phyloP scores from a whole-genome alignment of 495 filamentous ascomycete genomes.

The Lophiotrema nucula region DNA sequence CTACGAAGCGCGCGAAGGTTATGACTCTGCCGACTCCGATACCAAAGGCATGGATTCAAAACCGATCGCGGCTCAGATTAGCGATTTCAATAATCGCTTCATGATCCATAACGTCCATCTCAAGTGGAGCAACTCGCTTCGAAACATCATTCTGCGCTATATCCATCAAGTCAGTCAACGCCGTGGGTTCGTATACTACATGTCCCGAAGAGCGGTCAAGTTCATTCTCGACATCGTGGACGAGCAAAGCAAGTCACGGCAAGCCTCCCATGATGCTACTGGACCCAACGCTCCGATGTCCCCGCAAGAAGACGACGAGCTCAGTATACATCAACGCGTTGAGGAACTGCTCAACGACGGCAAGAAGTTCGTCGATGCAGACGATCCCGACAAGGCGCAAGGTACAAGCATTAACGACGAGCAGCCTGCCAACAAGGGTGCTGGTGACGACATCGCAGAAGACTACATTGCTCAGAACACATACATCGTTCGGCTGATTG shows the following conservation, averaged over 20 bases:
- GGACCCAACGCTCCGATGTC: slow-evolving; percentile 14
- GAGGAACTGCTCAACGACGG: slow-evolving; percentile 82
- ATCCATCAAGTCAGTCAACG: slow-evolving; percentile 96
- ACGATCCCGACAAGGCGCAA: slow-evolving; percentile 50
- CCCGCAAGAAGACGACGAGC: slow-evolving; percentile 54
- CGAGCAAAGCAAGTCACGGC: slow-evolving; percentile 71
- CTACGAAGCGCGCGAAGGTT: slow-evolving; percentile 51
- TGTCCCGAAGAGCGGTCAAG: slow-evolving; percentile 92
- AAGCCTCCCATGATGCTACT: slow-evolving; percentile 29
- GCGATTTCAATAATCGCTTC: slow-evolving; percentile 97
- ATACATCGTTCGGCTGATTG: slow-evolving; percentile 91
- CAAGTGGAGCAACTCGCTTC: slow-evolving; percentile 95
- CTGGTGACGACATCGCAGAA: slow-evolving; percentile 73
- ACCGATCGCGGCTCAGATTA: slow-evolving; percentile 67
- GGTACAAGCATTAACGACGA: not conserved
- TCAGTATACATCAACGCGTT: slow-evolving; percentile 79
- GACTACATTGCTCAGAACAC: slow-evolving; percentile 92
- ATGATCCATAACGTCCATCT: slow-evolving; percentile 95
- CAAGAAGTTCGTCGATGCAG: slow-evolving; percentile 75
- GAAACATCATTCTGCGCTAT: slow-evolving; percentile 95
- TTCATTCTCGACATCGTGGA: slow-evolving; percentile 97
- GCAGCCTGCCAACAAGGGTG: slow-evolving; percentile 25
- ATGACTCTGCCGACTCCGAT: slow-evolving; percentile 42
- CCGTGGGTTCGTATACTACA: slow-evolving; percentile 95
- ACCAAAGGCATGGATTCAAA: slow-evolving; percentile 47